phyloP scores from a whole-genome alignment of 768 basidiomycete species.

The Baorangia bicolor region DNA sequence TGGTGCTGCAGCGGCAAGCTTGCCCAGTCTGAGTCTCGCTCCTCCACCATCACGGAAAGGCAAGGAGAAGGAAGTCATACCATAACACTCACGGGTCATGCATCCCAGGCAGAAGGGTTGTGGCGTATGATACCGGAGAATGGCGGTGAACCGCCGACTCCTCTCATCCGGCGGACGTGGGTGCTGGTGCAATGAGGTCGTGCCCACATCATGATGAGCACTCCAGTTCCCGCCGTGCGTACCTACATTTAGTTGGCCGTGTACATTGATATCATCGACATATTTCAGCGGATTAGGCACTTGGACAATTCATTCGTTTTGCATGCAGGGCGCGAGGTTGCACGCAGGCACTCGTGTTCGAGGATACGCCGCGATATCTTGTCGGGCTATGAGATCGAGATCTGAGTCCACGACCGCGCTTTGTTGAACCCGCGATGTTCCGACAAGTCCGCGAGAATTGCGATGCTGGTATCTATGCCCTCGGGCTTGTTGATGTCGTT shows the following conservation, averaged over 20 bases:
- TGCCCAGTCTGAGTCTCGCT: constrained; percentile 37
- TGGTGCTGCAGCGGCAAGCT: constrained; percentile 34
- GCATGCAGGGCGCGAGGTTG: not conserved
- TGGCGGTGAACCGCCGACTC: not conserved
- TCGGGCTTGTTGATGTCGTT: not conserved
- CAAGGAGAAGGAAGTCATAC: constrained; percentile 41
- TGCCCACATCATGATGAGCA: constrained; percentile 4
- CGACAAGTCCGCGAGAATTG: constrained; percentile 11
- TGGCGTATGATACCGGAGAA: constrained; percentile 2
- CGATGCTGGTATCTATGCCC: not conserved
- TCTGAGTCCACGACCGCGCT: not conserved
- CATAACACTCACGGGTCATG: constrained; percentile 3
- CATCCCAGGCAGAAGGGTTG: not conserved
- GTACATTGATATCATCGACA: constrained; percentile 19
- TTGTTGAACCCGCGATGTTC: not conserved
- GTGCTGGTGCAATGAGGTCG: constrained; percentile 2
- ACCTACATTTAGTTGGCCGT: constrained; percentile 5
- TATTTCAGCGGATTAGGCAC: constrained; percentile 16
- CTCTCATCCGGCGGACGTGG: constrained; percentile 1
- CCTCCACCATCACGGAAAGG: constrained; percentile 46
- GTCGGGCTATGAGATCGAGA: not conserved
- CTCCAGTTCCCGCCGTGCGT: constrained; percentile 3
- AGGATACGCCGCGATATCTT: not conserved
- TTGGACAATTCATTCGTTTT: constrained; percentile 19
- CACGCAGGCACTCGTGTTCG: not conserved